Evolutionary conservation across 768 basidiomycete species (phyloP).

Genomic region (Collybia nuda): DNA sequence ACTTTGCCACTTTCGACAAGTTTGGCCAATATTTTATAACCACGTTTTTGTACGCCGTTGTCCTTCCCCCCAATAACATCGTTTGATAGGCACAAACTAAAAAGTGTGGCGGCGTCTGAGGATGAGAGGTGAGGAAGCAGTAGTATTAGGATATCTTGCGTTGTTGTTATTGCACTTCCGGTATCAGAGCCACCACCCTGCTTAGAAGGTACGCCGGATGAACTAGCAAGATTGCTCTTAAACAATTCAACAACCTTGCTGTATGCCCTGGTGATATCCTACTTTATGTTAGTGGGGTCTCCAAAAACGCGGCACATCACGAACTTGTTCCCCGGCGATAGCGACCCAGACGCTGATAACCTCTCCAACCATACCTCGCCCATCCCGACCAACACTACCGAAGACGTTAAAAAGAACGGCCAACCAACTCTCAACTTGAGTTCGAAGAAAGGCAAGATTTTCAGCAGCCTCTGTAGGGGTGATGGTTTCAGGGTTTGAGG

Average conservation of each 20-base stretch:
- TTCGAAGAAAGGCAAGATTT: constrained; percentile 72
- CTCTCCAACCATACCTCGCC: constrained; percentile 77
- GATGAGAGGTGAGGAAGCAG: constrained; percentile 74
- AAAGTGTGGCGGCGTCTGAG: constrained; percentile 60
- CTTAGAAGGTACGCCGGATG: constrained; percentile 26
- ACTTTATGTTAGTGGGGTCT: neutral
- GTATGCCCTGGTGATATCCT: constrained; percentile 84
- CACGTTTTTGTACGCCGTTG: constrained; percentile 92
- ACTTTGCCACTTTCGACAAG: constrained; percentile 67
- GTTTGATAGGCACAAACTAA: constrained; percentile 64
- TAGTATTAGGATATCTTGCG: constrained; percentile 83
- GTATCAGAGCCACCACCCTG: constrained; percentile 31
- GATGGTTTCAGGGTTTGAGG: constrained; percentile 30
- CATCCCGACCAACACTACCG: constrained; percentile 75
- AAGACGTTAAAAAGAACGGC: constrained; percentile 98
- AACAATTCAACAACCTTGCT: constrained; percentile 73
- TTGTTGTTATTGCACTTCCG: constrained; percentile 57
- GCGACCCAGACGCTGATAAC: constrained; percentile 86
- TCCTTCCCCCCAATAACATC: constrained; percentile 76
- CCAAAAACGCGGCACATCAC: constrained; percentile 9
- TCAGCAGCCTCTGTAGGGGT: constrained; percentile 57
- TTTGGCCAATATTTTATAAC: constrained; percentile 83
- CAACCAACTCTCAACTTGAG: constrained; percentile 89
- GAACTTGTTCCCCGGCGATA: constrained; percentile 72
- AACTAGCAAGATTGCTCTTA: constrained; percentile 55